phyloP scores from a whole-genome alignment of 1,284 basidiomycete genomes.

The Cryptococcus sp. region DNA sequence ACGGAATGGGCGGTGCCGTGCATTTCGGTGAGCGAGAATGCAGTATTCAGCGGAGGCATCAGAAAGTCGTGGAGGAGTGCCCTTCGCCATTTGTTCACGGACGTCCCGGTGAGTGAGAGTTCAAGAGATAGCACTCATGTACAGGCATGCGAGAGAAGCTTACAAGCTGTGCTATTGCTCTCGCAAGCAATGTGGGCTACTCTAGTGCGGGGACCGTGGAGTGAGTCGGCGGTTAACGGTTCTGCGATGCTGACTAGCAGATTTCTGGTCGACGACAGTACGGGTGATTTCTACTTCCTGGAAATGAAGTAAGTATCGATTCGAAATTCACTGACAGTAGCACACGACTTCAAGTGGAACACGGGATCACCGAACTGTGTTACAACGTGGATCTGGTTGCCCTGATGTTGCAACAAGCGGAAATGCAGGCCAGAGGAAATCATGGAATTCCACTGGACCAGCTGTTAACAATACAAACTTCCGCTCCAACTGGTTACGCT shows the following conservation, averaged over 20 bases:
- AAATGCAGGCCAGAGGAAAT: slow-evolving; percentile 29
- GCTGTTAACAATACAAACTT: slow-evolving; percentile 20
- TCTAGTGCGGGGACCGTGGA: slow-evolving; percentile 30
- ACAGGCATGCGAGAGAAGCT: slow-evolving; percentile 24
- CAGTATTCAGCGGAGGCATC: slow-evolving; percentile 64
- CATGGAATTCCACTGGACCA: slow-evolving; percentile 45
- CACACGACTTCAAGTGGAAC: slow-evolving; percentile 54
- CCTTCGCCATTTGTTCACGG: slow-evolving; percentile 20
- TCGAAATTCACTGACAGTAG: neutral
- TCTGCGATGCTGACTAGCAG: too few relatives aligned
- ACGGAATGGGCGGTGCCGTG: slow-evolving; percentile 56
- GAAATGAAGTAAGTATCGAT: slow-evolving; percentile 61
- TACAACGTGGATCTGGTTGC: slow-evolving; percentile 62
- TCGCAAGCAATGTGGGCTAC: slow-evolving; percentile 23
- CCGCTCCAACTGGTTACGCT: slow-evolving; percentile 43
- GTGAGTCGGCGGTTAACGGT: slow-evolving; percentile 10
- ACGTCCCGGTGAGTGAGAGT: slow-evolving; percentile 8
- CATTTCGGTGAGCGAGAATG: slow-evolving; percentile 70
- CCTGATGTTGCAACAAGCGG: slow-evolving; percentile 54
- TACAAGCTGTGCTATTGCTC: slow-evolving; percentile 20
- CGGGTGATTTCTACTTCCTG: slow-evolving; percentile 60
- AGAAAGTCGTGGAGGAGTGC: slow-evolving; percentile 69
- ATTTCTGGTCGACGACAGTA: slow-evolving; percentile 27
- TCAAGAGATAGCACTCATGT: neutral
- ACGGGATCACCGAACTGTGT: slow-evolving; percentile 61